Conservation (phyloP, 768 basidiomycete species). For the Gloeophyllum trabeum region DNA sequence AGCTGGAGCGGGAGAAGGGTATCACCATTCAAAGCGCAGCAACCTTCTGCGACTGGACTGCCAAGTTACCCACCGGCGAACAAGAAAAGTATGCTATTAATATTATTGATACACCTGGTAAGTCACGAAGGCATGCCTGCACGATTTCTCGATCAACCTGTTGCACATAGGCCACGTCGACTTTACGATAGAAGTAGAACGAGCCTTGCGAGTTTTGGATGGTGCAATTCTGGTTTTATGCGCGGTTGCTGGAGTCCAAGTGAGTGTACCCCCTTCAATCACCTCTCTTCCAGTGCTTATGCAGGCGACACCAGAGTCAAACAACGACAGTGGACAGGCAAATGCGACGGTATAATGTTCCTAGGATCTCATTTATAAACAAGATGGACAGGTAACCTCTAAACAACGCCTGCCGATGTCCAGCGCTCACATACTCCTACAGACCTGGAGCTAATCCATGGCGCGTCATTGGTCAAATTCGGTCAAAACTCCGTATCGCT, state of each 20-base stretch:
- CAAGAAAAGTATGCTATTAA: slow-evolving; percentile 88
- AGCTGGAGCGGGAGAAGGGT: slow-evolving; percentile 95
- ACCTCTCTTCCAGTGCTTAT: too few species aligned
- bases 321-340: slow-evolving; percentile 98
- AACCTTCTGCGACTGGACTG: slow-evolving; percentile 95
- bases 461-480: slow-evolving; percentile 87
- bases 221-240: slow-evolving; percentile 95
- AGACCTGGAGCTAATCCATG: slow-evolving; percentile 97
- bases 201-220: slow-evolving; percentile 91
- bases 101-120: slow-evolving; percentile 97
- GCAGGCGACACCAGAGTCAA: slow-evolving; percentile 91
- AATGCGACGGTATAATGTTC: slow-evolving; percentile 95
- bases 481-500: slow-evolving; percentile 81
- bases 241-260: slow-evolving; percentile 94
- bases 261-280: too few species aligned
- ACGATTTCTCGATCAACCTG: too few species aligned
- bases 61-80: slow-evolving; percentile 48
- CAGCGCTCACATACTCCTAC: too few species aligned
- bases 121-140: not conserved
- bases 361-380: slow-evolving; percentile 92
- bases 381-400: slow-evolving; percentile 93
- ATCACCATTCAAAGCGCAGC: slow-evolving; percentile 99
- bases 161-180: slow-evolving; percentile 82
- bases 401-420: not conserved
- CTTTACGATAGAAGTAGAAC: slow-evolving; percentile 98